These are phyloP conservation scores for Tuber borchii DNA, from an alignment of 495 filamentous ascomycete species.

Conservation along the genomic window DNA sequence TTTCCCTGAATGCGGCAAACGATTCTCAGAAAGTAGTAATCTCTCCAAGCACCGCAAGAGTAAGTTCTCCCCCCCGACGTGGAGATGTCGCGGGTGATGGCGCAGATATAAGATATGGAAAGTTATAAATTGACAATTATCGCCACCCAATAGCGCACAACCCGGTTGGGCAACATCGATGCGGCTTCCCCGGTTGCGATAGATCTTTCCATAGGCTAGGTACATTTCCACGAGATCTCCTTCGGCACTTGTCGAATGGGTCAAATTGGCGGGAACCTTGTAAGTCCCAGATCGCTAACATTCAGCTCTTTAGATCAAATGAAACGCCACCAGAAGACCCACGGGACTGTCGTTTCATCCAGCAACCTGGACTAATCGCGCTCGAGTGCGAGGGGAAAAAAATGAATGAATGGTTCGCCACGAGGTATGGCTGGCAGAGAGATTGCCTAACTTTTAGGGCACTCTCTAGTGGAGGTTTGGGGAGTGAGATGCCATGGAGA, in stretches of 20 bases:
- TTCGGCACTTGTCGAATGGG: constrained; percentile 8
- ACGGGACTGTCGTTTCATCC: constrained; percentile 24
- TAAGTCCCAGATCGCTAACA: constrained; percentile 18
- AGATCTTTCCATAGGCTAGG: constrained; percentile 54
- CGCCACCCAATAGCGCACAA: constrained; percentile 51
- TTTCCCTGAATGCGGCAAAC: constrained; percentile 49
- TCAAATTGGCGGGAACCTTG: neutral
- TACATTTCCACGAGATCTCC: constrained; percentile 48
- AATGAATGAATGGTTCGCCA: neutral
- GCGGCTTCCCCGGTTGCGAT: constrained; percentile 47
- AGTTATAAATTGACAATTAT: constrained; percentile 52
- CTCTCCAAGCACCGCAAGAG: constrained; percentile 53
- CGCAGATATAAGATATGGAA: constrained; percentile 10
- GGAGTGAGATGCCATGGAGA: neutral
- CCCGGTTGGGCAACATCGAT: constrained; percentile 47
- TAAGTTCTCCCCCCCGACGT: constrained; percentile 8
- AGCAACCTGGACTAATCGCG: neutral
- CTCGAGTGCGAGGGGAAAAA: neutral
- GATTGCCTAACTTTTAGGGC: neutral
- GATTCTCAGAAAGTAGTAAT: constrained; percentile 53
- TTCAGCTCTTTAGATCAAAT: constrained; percentile 35
- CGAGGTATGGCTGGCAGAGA: neutral
- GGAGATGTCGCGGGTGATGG: constrained; percentile 31
- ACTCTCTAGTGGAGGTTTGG: neutral
- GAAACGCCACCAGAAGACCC: constrained; percentile 41